Conservation (phyloP, 176 grass and related monocot species). For the Avena eriantha region DNA sequence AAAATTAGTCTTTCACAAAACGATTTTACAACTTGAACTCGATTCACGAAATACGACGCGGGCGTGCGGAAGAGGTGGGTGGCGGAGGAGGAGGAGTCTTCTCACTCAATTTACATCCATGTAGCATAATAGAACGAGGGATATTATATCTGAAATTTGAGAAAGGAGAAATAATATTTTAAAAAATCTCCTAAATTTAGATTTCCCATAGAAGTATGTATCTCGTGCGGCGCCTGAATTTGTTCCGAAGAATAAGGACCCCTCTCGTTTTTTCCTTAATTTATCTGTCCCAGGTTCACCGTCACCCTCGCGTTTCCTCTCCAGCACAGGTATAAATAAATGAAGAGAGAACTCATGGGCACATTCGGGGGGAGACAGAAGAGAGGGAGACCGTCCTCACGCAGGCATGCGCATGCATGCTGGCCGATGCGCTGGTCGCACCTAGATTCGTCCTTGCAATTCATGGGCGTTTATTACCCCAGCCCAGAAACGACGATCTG, state of each 20-base stretch:
- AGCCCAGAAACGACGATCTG: conserved; percentile 1
- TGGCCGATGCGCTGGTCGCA: conserved; percentile 21
- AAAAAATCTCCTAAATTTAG: background rate
- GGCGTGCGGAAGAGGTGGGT: too few species aligned
- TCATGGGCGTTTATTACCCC: too few species aligned
- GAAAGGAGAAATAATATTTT: too few species aligned
- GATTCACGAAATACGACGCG: too few species aligned
- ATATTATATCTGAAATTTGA: too few species aligned
- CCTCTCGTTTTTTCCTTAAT: background rate
- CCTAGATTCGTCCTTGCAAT: conserved; percentile 2
- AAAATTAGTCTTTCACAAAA: too few species aligned
- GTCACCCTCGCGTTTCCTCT: background rate
- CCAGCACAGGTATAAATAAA: background rate
- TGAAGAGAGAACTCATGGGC: background rate
- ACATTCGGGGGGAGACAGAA: background rate
- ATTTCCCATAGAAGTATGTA: background rate
- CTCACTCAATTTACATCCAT: too few species aligned
- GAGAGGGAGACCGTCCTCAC: background rate
- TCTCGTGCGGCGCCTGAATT: too few species aligned
- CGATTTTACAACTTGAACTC: too few species aligned
- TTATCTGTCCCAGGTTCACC: background rate
- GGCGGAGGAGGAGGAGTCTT: too few species aligned
- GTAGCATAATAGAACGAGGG: too few species aligned
- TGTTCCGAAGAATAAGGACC: background rate
- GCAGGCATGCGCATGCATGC: conserved; percentile 7